These are phyloP conservation scores for Suhomyces pyralidae DNA, from an alignment of 805 yeast species.

Conservation along the genomic window DNA sequence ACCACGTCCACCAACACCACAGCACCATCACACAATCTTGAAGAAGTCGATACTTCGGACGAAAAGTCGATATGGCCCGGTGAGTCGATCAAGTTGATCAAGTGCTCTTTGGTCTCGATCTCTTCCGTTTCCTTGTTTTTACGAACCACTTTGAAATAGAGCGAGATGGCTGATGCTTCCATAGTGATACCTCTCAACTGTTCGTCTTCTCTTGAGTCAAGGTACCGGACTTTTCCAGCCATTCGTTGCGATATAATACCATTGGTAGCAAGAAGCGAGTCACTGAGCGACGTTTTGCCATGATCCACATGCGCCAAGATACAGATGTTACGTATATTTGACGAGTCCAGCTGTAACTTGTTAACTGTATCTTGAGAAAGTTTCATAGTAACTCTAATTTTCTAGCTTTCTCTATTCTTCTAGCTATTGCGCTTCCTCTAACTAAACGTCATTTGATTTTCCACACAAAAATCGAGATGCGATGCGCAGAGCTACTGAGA, in stretches of 20 bases:
- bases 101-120: conserved; percentile 62
- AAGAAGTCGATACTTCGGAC: conserved; percentile 93
- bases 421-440: too few species aligned
- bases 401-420: background rate
- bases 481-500: background rate
- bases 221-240: conserved; percentile 92
- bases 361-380: conserved; percentile 63
- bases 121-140: conserved; percentile 26
- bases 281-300: conserved; percentile 94
- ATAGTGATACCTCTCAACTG: conserved; percentile 95
- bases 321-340: conserved; percentile 81
- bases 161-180: conserved; percentile 94
- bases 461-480: background rate
- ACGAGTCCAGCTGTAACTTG: conserved; percentile 65
- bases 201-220: conserved; percentile 94
- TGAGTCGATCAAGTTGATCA: conserved; percentile 91
- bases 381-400: conserved; percentile 33
- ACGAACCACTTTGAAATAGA: conserved; percentile 74
- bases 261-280: conserved; percentile 87
- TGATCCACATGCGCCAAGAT: conserved; percentile 98
- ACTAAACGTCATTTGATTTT: background rate
- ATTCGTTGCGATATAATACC: conserved; percentile 92
- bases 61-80: conserved; percentile 99
- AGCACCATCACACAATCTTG: conserved; percentile 95
- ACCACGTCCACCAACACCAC: conserved; percentile 93